Conservation (phyloP, 2,329 filamentous ascomycete genomes). For the Macrophomina pseudophaseolina region DNA sequence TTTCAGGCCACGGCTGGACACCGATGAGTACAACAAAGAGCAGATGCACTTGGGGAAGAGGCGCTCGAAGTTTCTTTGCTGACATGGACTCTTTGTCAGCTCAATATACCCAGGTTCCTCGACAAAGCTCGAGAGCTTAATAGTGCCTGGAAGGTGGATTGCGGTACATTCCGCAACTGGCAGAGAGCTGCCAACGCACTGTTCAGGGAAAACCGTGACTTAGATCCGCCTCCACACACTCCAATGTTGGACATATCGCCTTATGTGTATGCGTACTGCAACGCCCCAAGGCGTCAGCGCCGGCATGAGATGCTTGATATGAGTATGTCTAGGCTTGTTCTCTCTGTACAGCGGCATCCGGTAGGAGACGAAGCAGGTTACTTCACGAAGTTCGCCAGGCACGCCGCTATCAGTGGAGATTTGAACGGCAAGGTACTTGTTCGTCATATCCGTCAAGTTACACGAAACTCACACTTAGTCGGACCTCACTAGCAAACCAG, state of each 20-base stretch:
- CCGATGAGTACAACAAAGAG: background rate
- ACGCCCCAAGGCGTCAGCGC: too few species aligned
- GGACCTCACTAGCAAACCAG: too few species aligned
- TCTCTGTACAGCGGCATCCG: background rate
- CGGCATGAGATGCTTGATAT: background rate
- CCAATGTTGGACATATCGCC: background rate
- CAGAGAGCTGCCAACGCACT: background rate
- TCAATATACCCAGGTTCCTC: background rate
- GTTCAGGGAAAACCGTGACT: background rate
- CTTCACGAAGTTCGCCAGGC: background rate
- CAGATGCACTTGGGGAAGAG: background rate
- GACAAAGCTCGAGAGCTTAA: background rate
- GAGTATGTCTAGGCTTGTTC: conserved; percentile 5
- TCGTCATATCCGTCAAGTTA: background rate
- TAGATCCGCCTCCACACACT: background rate
- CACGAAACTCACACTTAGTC: too few species aligned
- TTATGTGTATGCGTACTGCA: background rate
- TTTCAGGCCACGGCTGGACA: background rate
- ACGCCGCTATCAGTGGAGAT: background rate
- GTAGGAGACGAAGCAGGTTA: background rate
- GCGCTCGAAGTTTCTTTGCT: too few species aligned
- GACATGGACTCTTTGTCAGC: background rate
- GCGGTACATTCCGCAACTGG: background rate
- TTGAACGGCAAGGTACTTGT: background rate
- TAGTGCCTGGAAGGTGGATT: background rate